phyloP scores from a whole-genome alignment of 306 rosid species.

The Cyamopsis tetragonoloba region DNA sequence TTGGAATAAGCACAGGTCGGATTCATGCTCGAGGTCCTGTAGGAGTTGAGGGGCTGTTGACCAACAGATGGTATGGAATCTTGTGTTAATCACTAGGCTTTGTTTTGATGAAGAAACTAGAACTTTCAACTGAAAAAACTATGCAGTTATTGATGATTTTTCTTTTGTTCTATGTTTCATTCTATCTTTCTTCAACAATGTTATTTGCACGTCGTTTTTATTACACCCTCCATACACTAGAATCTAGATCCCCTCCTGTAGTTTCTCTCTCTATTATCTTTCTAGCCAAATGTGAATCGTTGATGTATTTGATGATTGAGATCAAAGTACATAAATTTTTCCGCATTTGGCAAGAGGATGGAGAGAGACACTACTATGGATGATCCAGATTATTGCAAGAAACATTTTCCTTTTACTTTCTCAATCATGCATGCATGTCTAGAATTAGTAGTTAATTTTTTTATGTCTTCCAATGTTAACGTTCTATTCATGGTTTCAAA shows the following conservation, averaged over 20 bases:
- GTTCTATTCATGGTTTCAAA: too few species aligned
- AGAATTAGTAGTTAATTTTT: background rate
- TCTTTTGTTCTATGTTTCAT: background rate
- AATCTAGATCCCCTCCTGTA: too few species aligned
- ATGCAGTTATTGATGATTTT: background rate
- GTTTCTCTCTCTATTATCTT: too few species aligned
- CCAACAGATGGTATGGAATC: slow-evolving; percentile 69
- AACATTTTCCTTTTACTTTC: background rate
- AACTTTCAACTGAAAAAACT: background rate
- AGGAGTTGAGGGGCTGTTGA: slow-evolving; percentile 94
- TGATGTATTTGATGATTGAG: too few species aligned
- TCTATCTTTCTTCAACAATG: background rate
- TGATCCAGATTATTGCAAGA: too few species aligned
- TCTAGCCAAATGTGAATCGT: too few species aligned
- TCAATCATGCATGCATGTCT: background rate
- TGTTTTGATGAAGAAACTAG: background rate
- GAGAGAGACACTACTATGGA: too few species aligned
- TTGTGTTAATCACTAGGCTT: background rate
- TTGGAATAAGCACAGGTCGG: slow-evolving; percentile 70
- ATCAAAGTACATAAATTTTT: too few species aligned
- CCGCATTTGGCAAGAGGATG: too few species aligned
- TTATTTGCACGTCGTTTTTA: background rate
- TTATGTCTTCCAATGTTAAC: too few species aligned
- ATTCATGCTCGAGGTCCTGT: slow-evolving; percentile 95
- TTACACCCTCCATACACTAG: background rate